A percentile compares a stretch with the other conserved stretches of the same genome.
phyloP scores from a whole-genome alignment of 768 basidiomycete genomes.

The Rubroboletus pulcherrimus region DNA sequence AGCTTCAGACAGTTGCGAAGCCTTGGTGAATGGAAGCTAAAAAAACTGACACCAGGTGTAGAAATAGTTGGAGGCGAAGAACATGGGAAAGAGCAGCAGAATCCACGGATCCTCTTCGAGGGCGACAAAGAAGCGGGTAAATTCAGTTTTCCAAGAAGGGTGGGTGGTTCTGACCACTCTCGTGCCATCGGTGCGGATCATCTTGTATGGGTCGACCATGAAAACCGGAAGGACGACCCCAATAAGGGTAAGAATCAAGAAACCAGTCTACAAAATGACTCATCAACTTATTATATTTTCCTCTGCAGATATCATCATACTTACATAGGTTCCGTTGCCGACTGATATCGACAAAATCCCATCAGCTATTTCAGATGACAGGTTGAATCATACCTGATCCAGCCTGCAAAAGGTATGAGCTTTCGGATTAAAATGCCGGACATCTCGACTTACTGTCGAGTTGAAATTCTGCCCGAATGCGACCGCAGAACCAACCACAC shows the following conservation, averaged over 20 bases:
- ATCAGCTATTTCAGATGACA: background rate
- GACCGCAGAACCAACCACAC: conserved; percentile 74
- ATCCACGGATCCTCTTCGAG: conserved; percentile 70
- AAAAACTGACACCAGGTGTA: conserved; percentile 70
- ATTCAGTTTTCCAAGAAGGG: conserved; percentile 73
- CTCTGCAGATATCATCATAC: conserved; percentile 34
- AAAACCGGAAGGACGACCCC: conserved; percentile 61
- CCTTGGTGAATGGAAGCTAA: background rate
- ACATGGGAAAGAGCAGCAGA: conserved; percentile 79
- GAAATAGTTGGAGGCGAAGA: conserved; percentile 81
- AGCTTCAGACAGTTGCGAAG: background rate
- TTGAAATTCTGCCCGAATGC: conserved; percentile 70
- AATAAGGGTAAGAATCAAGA: conserved; percentile 66
- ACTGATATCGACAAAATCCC: conserved; percentile 35
- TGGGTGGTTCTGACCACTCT: conserved; percentile 56
- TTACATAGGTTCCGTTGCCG: conserved; percentile 74
- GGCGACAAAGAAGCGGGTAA: conserved; percentile 63
- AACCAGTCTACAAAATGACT: conserved; percentile 52
- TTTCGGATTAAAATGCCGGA: background rate
- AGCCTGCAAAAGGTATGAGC: conserved; percentile 11
- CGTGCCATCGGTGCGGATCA: conserved; percentile 74
- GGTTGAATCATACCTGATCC: conserved; percentile 25
- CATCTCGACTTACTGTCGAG: conserved; percentile 43
- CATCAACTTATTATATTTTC: background rate
- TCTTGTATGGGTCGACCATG: conserved; percentile 69